Evolutionary conservation across 768 basidiomycete genomes (phyloP).

Genomic region (Amanita fuliginea): DNA sequence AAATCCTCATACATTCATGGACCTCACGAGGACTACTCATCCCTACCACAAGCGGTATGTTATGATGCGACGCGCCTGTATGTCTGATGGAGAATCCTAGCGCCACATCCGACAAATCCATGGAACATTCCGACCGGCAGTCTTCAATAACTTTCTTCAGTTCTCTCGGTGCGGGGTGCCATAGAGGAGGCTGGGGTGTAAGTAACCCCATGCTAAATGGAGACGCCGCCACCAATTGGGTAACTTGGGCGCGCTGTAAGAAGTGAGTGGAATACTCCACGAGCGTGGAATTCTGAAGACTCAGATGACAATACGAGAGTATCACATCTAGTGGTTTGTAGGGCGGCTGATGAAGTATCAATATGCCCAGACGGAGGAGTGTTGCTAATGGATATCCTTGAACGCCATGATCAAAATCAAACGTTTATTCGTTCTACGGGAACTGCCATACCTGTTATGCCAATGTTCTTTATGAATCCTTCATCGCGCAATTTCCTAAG

Average conservation of each 20-base stretch:
- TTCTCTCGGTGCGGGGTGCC: slow-evolving; percentile 66
- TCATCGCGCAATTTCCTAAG: slow-evolving; percentile 60
- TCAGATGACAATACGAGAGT: slow-evolving; percentile 74
- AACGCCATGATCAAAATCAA: not conserved
- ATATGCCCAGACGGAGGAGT: slow-evolving; percentile 70
- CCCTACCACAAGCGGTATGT: slow-evolving; percentile 61
- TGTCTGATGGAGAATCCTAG: slow-evolving; percentile 57
- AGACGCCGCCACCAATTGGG: slow-evolving; percentile 66
- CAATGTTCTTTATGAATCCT: slow-evolving; percentile 62
- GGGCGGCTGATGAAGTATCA: slow-evolving; percentile 56
- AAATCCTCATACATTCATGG: slow-evolving; percentile 59
- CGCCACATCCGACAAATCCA: slow-evolving; percentile 53
- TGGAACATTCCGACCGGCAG: slow-evolving; percentile 29
- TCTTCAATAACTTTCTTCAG: slow-evolving; percentile 31
- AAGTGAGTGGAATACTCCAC: slow-evolving; percentile 45
- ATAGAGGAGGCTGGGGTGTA: slow-evolving; percentile 40
- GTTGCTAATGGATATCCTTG: slow-evolving; percentile 75
- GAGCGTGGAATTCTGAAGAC: slow-evolving; percentile 60
- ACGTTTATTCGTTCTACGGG: not conserved
- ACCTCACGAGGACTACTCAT: slow-evolving; percentile 65
- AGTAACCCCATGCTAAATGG: slow-evolving; percentile 82
- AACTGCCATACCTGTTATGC: slow-evolving; percentile 55
- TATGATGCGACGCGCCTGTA: slow-evolving; percentile 25
- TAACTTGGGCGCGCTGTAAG: slow-evolving; percentile 49
- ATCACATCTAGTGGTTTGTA: slow-evolving; percentile 68